Evolutionary conservation across 768 basidiomycete species (phyloP).

Genomic region (Hemileccinum rubropunctum): DNA sequence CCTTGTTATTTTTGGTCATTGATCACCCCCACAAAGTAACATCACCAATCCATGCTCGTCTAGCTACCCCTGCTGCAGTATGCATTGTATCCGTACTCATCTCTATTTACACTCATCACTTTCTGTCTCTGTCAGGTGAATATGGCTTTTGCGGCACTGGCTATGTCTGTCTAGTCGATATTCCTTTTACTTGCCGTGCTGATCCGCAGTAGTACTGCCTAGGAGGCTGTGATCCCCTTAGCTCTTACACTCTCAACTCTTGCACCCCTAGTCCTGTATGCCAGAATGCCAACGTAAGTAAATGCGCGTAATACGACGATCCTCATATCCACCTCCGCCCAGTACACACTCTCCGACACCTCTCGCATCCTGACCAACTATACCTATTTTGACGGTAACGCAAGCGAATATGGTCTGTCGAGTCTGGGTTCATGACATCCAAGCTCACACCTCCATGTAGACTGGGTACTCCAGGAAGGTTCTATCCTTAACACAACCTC

Average conservation of each 20-base stretch:
- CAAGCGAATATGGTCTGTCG: conserved; percentile 55
- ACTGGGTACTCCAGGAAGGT: conserved; percentile 72
- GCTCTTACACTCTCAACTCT: conserved; percentile 59
- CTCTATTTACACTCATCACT: background rate
- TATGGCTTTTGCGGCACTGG: conserved; percentile 54
- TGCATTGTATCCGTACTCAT: conserved; percentile 9
- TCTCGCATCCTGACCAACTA: conserved; percentile 65
- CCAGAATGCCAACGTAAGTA: conserved; percentile 52
- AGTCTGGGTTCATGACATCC: background rate
- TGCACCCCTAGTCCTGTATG: conserved; percentile 76
- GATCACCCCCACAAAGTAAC: conserved; percentile 33
- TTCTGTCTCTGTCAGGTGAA: conserved; percentile 34
- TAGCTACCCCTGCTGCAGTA: conserved; percentile 44
- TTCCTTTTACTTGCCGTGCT: conserved; percentile 1
- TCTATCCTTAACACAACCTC: conserved; percentile 61
- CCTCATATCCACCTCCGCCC: background rate
- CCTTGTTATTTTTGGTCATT: background rate
- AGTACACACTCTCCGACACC: conserved; percentile 65
- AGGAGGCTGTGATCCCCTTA: conserved; percentile 83
- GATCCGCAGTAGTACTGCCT: conserved; percentile 60
- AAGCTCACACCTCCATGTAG: conserved; percentile 31
- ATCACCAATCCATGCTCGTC: conserved; percentile 35
- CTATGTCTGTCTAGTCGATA: conserved; percentile 27
- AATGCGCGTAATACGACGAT: background rate
- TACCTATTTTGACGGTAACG: conserved; percentile 72